A percentile compares a stretch with the other conserved stretches of the same genome.
Evolutionary conservation across 2,329 filamentous ascomycete genomes (phyloP).

Genomic region (Oidium heveae): DNA sequence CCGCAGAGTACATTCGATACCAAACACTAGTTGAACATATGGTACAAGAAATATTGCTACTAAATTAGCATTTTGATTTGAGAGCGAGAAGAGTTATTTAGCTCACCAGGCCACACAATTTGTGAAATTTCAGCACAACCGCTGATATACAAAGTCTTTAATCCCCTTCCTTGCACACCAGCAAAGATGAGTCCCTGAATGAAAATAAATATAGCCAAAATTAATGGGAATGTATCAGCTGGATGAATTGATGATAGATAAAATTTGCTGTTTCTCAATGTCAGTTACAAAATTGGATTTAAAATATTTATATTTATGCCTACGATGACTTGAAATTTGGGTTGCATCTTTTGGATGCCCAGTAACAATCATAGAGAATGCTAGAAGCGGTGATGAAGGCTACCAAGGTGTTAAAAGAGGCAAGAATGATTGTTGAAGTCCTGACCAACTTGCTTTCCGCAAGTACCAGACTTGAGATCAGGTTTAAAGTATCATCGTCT

Average conservation of each 20-base stretch:
- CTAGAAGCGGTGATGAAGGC: conserved; percentile 29
- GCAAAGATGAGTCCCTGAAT: conserved; percentile 32
- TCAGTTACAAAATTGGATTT: conserved; percentile 9
- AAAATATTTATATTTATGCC: conserved; percentile 4
- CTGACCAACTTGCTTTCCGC: conserved; percentile 25
- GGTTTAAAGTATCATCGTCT: conserved; percentile 1
- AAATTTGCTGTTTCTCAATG: conserved; percentile 9
- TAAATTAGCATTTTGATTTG: conserved; percentile 8
- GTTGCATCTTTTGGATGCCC: conserved; percentile 13
- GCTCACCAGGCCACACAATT: conserved; percentile 32
- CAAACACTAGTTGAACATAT: conserved; percentile 39
- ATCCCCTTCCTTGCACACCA: conserved; percentile 27
- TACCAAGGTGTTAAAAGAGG: conserved; percentile 32
- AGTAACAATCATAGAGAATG: conserved; percentile 26
- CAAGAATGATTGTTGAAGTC: conserved; percentile 34
- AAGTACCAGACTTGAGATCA: conserved; percentile 13
- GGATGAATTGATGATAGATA: conserved; percentile 14
- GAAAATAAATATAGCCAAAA: conserved; percentile 30
- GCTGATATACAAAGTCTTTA: conserved; percentile 23
- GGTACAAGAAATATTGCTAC: conserved; percentile 41
- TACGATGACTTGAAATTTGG: conserved; percentile 18
- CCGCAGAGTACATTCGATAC: conserved; percentile 31
- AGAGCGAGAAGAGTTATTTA: not conserved
- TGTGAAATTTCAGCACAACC: conserved; percentile 30
- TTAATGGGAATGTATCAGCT: conserved; percentile 23